These are phyloP conservation scores for Papiliotrema laurentii DNA, from an alignment of 1,284 basidiomycete genomes.

Conservation along the genomic window DNA sequence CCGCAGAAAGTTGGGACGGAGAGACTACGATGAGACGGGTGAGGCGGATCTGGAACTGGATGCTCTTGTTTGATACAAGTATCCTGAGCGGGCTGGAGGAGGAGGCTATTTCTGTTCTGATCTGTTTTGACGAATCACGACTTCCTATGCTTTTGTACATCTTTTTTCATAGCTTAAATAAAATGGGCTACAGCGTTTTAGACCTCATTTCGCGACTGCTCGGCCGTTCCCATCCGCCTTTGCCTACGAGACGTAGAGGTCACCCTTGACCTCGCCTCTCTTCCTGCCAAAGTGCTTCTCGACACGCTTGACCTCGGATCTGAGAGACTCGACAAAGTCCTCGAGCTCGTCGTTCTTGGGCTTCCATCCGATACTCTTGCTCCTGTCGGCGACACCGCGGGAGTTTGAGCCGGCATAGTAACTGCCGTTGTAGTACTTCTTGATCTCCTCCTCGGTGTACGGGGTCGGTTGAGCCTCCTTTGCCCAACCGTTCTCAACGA, in stretches of 20 bases:
- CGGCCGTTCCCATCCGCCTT: too few species aligned
- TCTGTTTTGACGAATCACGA: too few species aligned
- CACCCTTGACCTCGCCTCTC: background rate
- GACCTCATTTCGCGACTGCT: too few species aligned
- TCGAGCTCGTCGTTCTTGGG: conserved; percentile 29
- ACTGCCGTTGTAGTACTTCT: conserved; percentile 42
- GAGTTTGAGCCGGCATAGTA: conserved; percentile 56
- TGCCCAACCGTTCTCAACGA: conserved; percentile 24
- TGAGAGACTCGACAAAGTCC: conserved; percentile 24
- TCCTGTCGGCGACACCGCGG: conserved; percentile 53
- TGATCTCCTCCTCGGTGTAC: conserved; percentile 36
- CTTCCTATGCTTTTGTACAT: too few species aligned
- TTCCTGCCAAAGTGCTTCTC: conserved; percentile 16
- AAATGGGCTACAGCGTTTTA: too few species aligned
- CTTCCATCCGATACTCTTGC: conserved; percentile 53
- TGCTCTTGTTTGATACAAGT: too few species aligned
- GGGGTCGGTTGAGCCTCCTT: conserved; percentile 29
- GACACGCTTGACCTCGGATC: conserved; percentile 17
- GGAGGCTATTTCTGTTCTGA: too few species aligned
- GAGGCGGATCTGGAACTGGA: too few species aligned
- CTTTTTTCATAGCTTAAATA: too few species aligned
- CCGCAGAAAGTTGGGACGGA: too few species aligned
- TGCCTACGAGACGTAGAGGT: background rate
- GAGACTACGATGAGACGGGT: too few species aligned
- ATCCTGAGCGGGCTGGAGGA: too few species aligned